Conservation (phyloP, 345 rosid species). For the Xanthoceras sorbifolium region DNA sequence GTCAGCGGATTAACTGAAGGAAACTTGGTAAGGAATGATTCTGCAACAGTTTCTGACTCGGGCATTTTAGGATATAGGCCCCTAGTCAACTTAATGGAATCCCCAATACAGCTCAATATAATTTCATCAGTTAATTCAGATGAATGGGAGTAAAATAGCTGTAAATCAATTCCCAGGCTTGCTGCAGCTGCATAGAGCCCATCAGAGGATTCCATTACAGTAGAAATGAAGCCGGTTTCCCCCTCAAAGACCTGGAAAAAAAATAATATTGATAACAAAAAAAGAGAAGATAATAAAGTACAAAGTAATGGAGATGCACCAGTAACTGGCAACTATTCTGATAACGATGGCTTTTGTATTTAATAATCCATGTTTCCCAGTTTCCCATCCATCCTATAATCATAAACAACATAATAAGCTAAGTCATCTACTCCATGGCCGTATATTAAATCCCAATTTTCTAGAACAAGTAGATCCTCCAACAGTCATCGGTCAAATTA, state of each 20-base stretch:
- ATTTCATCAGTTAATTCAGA: slow-evolving; percentile 74
- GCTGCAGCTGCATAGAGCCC: slow-evolving; percentile 92
- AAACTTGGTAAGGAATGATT: slow-evolving; percentile 84
- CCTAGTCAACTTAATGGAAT: slow-evolving; percentile 43
- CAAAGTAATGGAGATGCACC: slow-evolving; percentile 1
- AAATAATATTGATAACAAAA: background rate
- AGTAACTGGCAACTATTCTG: slow-evolving; percentile 5
- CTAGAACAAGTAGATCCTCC: background rate
- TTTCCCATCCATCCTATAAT: background rate
- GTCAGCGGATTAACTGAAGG: slow-evolving; percentile 89
- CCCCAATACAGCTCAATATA: slow-evolving; percentile 58
- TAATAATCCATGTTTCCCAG: background rate
- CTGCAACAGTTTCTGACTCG: slow-evolving; percentile 88
- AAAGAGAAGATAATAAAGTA: slow-evolving; percentile 5
- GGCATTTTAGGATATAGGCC: slow-evolving; percentile 63
- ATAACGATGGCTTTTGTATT: background rate
- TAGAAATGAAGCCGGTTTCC: slow-evolving; percentile 51
- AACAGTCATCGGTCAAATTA: background rate
- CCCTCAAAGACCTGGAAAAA: slow-evolving; percentile 67
- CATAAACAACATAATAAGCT: background rate
- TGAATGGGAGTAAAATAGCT: slow-evolving; percentile 79
- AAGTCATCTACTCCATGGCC: background rate
- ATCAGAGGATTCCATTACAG: slow-evolving; percentile 73
- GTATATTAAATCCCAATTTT: background rate
- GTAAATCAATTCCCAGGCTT: slow-evolving; percentile 84